Conservation (phyloP, 1,139 yeast genomes). For the Scheffersomyces stambukii region DNA sequence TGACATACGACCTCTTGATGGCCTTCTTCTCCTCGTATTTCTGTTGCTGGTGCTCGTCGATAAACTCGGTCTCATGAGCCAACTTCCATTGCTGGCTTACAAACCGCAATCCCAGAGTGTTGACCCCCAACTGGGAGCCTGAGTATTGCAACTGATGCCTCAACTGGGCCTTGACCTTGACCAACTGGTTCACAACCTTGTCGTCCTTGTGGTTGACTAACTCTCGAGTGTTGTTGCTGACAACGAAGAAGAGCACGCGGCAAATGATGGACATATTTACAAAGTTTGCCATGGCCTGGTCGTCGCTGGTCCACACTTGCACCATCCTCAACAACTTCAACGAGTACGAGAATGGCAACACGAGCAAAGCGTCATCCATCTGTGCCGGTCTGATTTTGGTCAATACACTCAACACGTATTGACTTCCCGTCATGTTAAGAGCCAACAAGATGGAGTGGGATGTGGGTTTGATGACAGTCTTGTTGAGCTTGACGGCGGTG, state of each 20-base stretch:
- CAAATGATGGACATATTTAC: conserved; percentile 62
- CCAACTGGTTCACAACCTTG: conserved; percentile 53
- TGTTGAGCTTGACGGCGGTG: conserved; percentile 28
- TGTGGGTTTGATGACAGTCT: conserved; percentile 55
- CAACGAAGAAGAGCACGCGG: conserved; percentile 67
- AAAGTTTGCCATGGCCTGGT: conserved; percentile 37
- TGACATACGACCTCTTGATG: conserved; percentile 65
- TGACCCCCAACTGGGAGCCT: conserved; percentile 71
- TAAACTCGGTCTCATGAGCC: conserved; percentile 68
- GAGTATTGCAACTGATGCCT: conserved; percentile 50
- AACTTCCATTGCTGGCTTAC: conserved; percentile 76
- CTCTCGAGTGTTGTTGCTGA: conserved; percentile 75
- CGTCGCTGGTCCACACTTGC: conserved; percentile 65
- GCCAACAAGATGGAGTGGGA: conserved; percentile 71
- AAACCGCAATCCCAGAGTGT: conserved; percentile 76
- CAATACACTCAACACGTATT: conserved; percentile 71
- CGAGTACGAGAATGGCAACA: conserved; percentile 85
- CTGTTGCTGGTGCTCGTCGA: conserved; percentile 63
- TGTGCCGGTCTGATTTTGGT: conserved; percentile 75
- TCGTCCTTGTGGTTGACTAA: conserved; percentile 63
- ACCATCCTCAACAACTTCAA: conserved; percentile 66
- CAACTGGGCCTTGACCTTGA: conserved; percentile 53
- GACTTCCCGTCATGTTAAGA: conserved; percentile 65
- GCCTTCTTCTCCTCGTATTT: conserved; percentile 52
- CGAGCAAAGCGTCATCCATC: conserved; percentile 85